Evolutionary conservation across 1,139 yeast genomes (phyloP).

Genomic region (Hansenula lynferdii): DNA sequence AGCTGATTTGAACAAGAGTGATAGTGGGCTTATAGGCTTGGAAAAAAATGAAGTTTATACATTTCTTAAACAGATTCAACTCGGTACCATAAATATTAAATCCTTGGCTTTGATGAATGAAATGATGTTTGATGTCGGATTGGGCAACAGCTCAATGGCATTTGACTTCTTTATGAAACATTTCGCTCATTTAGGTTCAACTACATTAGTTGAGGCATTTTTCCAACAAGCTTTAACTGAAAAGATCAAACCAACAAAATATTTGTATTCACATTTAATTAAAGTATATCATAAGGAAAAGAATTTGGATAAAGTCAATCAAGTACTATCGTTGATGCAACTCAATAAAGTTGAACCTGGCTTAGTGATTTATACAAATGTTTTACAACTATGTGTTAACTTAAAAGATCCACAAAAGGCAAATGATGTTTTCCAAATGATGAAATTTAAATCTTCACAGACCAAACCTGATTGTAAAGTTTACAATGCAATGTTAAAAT

Average conservation of each 20-base stretch:
- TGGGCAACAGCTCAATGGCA: conserved; percentile 32
- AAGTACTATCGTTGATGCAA: conserved; percentile 32
- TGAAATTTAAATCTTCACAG: conserved; percentile 68
- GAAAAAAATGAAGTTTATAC: conserved; percentile 32
- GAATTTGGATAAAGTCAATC: conserved; percentile 29
- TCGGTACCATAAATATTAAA: conserved; percentile 26
- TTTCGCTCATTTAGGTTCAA: conserved; percentile 23
- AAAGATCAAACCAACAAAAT: conserved; percentile 32
- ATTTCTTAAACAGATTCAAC: conserved; percentile 33
- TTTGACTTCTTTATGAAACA: conserved; percentile 42
- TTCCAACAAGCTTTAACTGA: conserved; percentile 26
- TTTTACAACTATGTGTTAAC: conserved; percentile 63
- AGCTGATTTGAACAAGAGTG: conserved; percentile 33
- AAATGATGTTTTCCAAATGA: conserved; percentile 69
- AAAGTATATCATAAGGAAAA: conserved; percentile 28
- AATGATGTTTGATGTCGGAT: conserved; percentile 32
- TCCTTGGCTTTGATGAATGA: conserved; percentile 35
- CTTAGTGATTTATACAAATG: conserved; percentile 53
- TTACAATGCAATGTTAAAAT: conserved; percentile 66
- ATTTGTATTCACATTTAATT: conserved; percentile 41
- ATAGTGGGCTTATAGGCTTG: conserved; percentile 39
- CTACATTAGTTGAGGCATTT: conserved; percentile 25
- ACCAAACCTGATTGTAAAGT: conserved; percentile 65
- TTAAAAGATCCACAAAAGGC: conserved; percentile 56
- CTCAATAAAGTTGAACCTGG: conserved; percentile 48